Evolutionary conservation across 2,329 filamentous ascomycete genomes (phyloP).

Genomic region (Beauveria pseudobassiana): DNA sequence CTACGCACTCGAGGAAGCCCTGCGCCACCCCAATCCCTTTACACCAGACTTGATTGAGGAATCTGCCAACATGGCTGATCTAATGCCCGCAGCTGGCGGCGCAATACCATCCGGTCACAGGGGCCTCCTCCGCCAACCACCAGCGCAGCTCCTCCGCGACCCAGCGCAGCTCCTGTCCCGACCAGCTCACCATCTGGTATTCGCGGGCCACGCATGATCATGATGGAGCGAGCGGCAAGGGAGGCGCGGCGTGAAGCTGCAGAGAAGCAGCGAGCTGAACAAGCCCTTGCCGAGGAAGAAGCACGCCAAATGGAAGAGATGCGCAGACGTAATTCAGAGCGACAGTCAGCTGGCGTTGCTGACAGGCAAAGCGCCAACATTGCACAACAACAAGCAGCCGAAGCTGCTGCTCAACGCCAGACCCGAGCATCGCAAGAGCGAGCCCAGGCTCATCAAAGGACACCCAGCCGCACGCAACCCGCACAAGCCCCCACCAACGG

Average conservation of each 20-base stretch:
- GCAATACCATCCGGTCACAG: constrained; percentile 39
- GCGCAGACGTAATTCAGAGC: constrained; percentile 50
- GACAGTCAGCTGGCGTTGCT: constrained; percentile 48
- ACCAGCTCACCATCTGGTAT: constrained; percentile 58
- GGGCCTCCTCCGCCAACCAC: neutral
- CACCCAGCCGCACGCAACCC: constrained; percentile 10
- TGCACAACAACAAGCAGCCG: constrained; percentile 24
- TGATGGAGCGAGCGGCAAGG: constrained; percentile 75
- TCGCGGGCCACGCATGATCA: constrained; percentile 80
- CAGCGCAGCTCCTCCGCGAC: constrained; percentile 35
- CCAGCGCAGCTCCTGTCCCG: constrained; percentile 41
- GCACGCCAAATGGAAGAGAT: constrained; percentile 47
- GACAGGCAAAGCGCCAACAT: constrained; percentile 25
- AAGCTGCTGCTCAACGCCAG: constrained; percentile 21
- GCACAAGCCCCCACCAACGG: neutral
- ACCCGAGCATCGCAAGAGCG: constrained; percentile 1
- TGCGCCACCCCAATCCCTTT: constrained; percentile 75
- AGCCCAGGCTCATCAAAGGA: constrained; percentile 3
- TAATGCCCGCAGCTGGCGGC: constrained; percentile 48
- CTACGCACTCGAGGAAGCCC: constrained; percentile 83
- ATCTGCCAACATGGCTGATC: constrained; percentile 84
- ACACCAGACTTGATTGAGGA: constrained; percentile 80
- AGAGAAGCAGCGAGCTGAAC: constrained; percentile 47
- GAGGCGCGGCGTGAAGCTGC: constrained; percentile 65
- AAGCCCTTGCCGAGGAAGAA: constrained; percentile 52